Evolutionary conservation across 306 rosid species (phyloP).

Genomic region (Trichosanthes cucumerina): DNA sequence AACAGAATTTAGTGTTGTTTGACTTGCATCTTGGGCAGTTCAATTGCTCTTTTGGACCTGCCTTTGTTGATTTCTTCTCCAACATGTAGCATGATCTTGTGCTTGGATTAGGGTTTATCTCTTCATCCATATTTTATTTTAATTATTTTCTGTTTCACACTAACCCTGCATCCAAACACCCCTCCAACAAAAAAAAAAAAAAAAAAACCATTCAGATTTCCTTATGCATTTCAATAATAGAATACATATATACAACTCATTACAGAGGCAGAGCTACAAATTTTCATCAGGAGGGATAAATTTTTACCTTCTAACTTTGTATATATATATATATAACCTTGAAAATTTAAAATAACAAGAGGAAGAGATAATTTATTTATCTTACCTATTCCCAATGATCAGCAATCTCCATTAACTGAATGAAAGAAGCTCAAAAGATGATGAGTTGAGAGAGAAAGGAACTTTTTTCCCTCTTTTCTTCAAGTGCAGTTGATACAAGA

Average conservation of each 20-base stretch:
- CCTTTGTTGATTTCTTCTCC: background rate
- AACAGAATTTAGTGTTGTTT: conserved; percentile 67
- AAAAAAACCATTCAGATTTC: too few species aligned
- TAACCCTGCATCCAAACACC: background rate
- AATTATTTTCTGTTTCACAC: background rate
- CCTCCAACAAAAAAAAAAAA: background rate
- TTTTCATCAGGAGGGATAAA: too few species aligned
- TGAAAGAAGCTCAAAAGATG: background rate
- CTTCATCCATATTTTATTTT: too few species aligned
- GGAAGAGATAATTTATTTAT: background rate
- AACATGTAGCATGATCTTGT: background rate
- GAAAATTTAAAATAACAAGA: too few species aligned
- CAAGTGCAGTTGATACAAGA: background rate
- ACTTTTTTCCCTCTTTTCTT: background rate
- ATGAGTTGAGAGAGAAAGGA: background rate
- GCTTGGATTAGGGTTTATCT: background rate
- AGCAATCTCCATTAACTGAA: background rate
- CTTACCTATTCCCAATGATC: background rate
- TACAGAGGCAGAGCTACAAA: too few species aligned
- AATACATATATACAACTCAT: background rate
- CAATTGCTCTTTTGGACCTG: background rate
- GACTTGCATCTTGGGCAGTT: background rate
- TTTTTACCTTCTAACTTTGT: too few species aligned
- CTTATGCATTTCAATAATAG: background rate
- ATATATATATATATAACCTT: too few species aligned